These are phyloP conservation scores for Ensete glaucum DNA, from an alignment of 176 grass and related monocot genomes.

Conservation along the genomic window DNA sequence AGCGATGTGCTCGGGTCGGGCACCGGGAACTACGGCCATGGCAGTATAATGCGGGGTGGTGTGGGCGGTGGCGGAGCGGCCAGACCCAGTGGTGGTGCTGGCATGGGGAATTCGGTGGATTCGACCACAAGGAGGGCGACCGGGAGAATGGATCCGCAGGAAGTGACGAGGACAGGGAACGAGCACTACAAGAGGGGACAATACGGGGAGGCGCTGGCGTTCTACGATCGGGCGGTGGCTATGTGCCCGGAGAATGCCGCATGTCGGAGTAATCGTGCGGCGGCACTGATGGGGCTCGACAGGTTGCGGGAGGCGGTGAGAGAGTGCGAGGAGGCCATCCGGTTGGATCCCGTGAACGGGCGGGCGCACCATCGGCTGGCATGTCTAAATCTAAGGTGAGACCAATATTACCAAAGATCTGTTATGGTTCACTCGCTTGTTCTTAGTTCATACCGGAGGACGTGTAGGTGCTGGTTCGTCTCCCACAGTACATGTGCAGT, in stretches of 20 bases:
- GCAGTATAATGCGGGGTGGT: constrained; percentile 48
- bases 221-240: constrained; percentile 45
- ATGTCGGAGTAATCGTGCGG: constrained; percentile 51
- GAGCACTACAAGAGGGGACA: constrained; percentile 53
- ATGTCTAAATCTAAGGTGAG: constrained; percentile 46
- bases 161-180: constrained; percentile 45
- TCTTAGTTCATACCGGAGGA: not conserved
- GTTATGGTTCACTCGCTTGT: not conserved
- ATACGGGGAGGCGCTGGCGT: constrained; percentile 40
- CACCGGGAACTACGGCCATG: constrained; percentile 57
- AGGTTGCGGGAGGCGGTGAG: constrained; percentile 36
- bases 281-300: constrained; percentile 43
- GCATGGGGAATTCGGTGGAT: constrained; percentile 20
- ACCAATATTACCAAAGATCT: not conserved
- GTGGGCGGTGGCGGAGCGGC: not conserved
- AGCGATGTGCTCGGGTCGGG: constrained; percentile 52
- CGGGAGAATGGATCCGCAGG: constrained; percentile 16
- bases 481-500: not conserved
- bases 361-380: constrained; percentile 44
- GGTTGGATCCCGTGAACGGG: constrained; percentile 43
- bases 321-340: constrained; percentile 52
- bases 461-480: not conserved
- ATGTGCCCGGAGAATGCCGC: constrained; percentile 48
- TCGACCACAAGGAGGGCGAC: constrained; percentile 15
- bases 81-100: constrained; percentile 19